Base-by-base conservation (phyloP, 2,329 filamentous ascomycete species). In the Periconia macrospinosa region DNA sequence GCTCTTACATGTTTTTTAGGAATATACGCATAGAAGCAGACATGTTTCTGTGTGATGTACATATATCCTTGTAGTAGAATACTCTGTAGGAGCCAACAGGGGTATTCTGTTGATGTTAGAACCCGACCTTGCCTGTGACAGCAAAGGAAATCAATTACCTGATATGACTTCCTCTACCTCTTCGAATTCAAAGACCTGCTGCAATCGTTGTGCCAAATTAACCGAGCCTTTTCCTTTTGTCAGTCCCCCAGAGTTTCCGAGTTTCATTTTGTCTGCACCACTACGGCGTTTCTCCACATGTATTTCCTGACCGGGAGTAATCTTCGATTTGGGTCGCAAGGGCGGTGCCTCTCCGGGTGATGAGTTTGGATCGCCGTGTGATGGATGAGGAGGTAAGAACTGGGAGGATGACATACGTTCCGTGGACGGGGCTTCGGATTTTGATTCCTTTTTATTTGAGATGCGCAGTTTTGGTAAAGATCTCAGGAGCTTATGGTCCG, bases 21-120 rank as follows among this genome's bases (percentile, higher is more conserved):
- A n/a, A 97, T 82, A 70, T 97, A 97, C 40, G 94, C 92, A 70
- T 97, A 97, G 73, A 97, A 99, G 76, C 92, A 97, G 56, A 97
- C 89, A 70, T 99, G 94, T 63, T 88, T 89, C 56, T 89, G 82
- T 0, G 94, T 97, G 67, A 99, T 90, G 76, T 97, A 97, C 83
- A 99, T 88, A 71, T 94, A 97, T 6, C 94, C 94, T 70, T 97
- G 92, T 9, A 97, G 82, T 30, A 97, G 79, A 43, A 96, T 91
- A 68, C 89, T 96, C 71, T 97, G 92, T 33, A 97, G 78, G 40
- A 97, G 78, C 87, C 91, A 97, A 76, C 93, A 97, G 9, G 92
- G 90, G 70, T 95, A 97, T 78, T 97, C 93, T 85, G 72, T 15
- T 9, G 2, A 6, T 41, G 49, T 70, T 45, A 69, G 61, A 41